Conservation (phyloP, 352 stramenopile species). For the Globisporangium abappressorium region DNA sequence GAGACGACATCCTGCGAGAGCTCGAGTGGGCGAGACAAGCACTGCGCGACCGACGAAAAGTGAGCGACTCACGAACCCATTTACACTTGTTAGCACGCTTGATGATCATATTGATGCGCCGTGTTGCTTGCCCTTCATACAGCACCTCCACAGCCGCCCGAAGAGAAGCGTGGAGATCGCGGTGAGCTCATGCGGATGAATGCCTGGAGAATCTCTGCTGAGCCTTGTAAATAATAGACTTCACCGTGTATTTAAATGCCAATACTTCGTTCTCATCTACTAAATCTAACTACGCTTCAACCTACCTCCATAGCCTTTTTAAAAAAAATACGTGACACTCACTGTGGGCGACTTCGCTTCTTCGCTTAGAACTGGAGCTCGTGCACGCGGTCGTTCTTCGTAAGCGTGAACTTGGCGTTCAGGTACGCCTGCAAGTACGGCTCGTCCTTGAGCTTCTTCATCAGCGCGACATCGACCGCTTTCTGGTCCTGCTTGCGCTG, state of each 20-base stretch:
- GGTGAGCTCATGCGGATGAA: not conserved
- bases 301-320: not conserved
- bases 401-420: slow-evolving; percentile 97
- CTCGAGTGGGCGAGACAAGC: slow-evolving; percentile 50
- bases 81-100: not conserved
- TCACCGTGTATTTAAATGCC: not conserved
- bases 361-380: slow-evolving; percentile 97
- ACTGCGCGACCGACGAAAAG: slow-evolving; percentile 44
- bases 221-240: not conserved
- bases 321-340: not conserved
- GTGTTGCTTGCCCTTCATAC: not conserved
- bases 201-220: not conserved
- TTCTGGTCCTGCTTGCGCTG: slow-evolving; percentile 99
- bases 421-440: slow-evolving; percentile 98
- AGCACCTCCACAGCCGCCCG: slow-evolving; percentile 34
- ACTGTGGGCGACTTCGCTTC: not conserved
- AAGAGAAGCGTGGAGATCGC: slow-evolving; percentile 20
- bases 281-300: not conserved
- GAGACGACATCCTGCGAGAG: slow-evolving; percentile 48
- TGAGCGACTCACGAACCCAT: slow-evolving; percentile 17
- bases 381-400: slow-evolving; percentile 97
- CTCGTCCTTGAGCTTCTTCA: slow-evolving; percentile 84
- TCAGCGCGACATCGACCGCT: slow-evolving; percentile 92
- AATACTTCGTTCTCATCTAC: not conserved
- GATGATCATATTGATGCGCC: not conserved